A percentile compares a stretch with the other conserved stretches of the same genome.
Evolutionary conservation across 768 basidiomycete species (phyloP).

Genomic region (Termitomyces sp.): DNA sequence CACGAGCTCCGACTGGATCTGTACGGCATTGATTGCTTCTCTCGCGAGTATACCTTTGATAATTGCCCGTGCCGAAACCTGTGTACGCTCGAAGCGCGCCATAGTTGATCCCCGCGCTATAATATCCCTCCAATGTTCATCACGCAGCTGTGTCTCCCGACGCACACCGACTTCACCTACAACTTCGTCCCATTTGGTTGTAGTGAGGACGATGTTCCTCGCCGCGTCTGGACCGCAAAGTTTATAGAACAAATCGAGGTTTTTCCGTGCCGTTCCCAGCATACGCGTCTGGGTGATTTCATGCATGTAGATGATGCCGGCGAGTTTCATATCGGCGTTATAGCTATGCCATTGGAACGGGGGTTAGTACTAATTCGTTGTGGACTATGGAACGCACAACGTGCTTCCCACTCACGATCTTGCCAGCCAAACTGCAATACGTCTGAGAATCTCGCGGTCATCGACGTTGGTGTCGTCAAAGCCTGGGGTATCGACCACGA

Average conservation of each 20-base stretch:
- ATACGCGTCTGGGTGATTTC: constrained; percentile 13
- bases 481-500: constrained; percentile 21
- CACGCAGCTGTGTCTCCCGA: constrained; percentile 2
- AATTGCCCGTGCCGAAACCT: constrained; percentile 1
- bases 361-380: background rate
- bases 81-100: constrained; percentile 5
- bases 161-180: background rate
- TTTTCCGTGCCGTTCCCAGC: constrained; percentile 9
- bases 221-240: constrained; percentile 7
- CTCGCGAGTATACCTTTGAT: constrained; percentile 6
- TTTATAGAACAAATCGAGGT: constrained; percentile 15
- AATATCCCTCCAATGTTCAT: constrained; percentile 6
- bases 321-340: constrained; percentile 10
- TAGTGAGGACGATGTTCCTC: constrained; percentile 13
- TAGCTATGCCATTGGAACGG: constrained; percentile 2
- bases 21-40: constrained; percentile 14
- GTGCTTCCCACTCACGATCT: constrained; percentile 11
- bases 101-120: constrained; percentile 1
- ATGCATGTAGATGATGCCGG: constrained; percentile 16
- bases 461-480: constrained; percentile 16
- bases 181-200: constrained; percentile 13
- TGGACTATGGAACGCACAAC: background rate
- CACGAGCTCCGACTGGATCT: constrained; percentile 29
- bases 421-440: constrained; percentile 15
- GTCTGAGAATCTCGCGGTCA: constrained; percentile 16